A percentile compares a stretch with the other conserved stretches of the same genome.
phyloP scores from a whole-genome alignment of 331 rosid genomes.

The Malus hybrid region DNA sequence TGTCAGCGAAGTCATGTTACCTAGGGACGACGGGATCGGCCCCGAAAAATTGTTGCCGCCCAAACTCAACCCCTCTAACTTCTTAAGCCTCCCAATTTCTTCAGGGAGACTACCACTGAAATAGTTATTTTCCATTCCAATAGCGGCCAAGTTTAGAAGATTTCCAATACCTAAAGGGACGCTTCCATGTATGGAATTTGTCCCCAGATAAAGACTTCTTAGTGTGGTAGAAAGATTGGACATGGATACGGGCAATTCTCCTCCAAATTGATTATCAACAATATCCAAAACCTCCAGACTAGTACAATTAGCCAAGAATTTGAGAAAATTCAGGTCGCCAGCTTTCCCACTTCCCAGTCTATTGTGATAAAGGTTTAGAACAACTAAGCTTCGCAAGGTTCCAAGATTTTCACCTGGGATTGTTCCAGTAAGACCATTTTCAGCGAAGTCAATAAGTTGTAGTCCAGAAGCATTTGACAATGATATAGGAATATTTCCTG shows the following conservation, averaged over 20 bases:
- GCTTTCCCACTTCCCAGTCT: constrained; percentile 7
- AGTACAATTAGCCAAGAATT: background rate
- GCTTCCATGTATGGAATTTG: background rate
- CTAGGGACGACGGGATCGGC: background rate
- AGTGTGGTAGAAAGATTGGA: background rate
- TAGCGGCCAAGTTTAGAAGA: background rate
- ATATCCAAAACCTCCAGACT: no score
- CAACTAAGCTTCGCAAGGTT: constrained; percentile 15
- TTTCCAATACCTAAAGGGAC: background rate
- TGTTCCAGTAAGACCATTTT: constrained; percentile 27
- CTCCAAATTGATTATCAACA: background rate
- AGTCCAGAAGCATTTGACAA: constrained; percentile 39
- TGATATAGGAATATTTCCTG: constrained; percentile 32
- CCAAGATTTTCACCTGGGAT: constrained; percentile 36
- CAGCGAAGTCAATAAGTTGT: constrained; percentile 19
- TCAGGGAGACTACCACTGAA: background rate
- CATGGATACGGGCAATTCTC: background rate
- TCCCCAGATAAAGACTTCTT: background rate
- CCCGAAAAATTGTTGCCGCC: background rate
- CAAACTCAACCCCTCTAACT: no score
- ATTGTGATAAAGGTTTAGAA: background rate
- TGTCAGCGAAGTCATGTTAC: background rate
- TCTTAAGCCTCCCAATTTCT: background rate
- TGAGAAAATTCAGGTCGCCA: constrained; percentile 25
- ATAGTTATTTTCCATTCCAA: background rate